Conservation (phyloP, 2,329 filamentous ascomycete species). For the Coniella lustricola region DNA sequence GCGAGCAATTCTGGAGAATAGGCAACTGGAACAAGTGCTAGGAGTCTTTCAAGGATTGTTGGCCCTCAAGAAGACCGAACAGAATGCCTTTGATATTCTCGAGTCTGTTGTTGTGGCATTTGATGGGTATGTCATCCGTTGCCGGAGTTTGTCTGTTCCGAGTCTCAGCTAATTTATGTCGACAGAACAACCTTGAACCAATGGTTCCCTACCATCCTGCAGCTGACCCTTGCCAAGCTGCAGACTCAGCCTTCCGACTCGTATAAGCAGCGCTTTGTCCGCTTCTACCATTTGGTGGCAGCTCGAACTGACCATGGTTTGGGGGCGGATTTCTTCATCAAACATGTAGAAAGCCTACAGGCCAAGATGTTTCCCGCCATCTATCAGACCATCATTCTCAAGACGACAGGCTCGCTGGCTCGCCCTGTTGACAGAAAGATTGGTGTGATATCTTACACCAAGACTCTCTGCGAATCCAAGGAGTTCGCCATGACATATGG, state of each 20-base stretch:
- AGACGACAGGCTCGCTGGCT: constrained; percentile 80
- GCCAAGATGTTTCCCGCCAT: constrained; percentile 72
- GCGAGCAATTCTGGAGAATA: constrained; percentile 64
- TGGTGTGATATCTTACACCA: constrained; percentile 87
- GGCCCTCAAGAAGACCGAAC: constrained; percentile 73
- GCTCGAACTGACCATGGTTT: constrained; percentile 72
- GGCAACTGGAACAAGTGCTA: constrained; percentile 82
- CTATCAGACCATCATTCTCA: constrained; percentile 81
- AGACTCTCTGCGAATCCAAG: constrained; percentile 79
- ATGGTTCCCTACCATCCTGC: constrained; percentile 75
- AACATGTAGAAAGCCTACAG: constrained; percentile 75
- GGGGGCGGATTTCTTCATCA: constrained; percentile 87
- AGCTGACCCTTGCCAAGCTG: constrained; percentile 72
- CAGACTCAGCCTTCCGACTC: constrained; percentile 65
- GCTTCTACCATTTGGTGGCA: constrained; percentile 90
- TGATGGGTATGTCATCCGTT: constrained; percentile 50
- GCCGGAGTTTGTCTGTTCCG: not conserved
- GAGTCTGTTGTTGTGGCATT: constrained; percentile 72
- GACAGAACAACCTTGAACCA: constrained; percentile 56
- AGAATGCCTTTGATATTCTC: constrained; percentile 81
- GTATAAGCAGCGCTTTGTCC: constrained; percentile 79
- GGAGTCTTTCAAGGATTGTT: constrained; percentile 93
- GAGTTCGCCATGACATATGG: constrained; percentile 71
- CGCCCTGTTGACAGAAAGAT: constrained; percentile 87
- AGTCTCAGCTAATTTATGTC: not conserved